Evolutionary conservation across 2,329 filamentous ascomycete genomes (phyloP).

Genomic region (Monilinia aucupariae): DNA sequence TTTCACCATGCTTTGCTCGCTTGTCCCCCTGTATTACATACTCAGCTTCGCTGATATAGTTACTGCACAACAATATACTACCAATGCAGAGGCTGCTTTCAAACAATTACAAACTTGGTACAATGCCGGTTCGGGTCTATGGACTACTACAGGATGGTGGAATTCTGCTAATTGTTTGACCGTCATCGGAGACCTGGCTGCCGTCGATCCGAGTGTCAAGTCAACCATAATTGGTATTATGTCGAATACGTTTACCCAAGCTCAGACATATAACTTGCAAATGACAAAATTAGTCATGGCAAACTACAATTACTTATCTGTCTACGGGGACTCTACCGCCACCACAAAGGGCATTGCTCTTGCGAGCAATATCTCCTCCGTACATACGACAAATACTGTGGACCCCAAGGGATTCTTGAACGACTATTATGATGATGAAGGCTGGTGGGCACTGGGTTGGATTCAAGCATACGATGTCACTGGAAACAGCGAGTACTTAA

Average conservation of each 20-base stretch:
- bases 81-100: slow-evolving; percentile 34
- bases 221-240: slow-evolving; percentile 39
- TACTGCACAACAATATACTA: slow-evolving; percentile 18
- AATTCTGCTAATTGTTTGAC: slow-evolving; percentile 65
- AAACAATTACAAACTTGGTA: slow-evolving; percentile 56
- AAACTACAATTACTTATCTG: slow-evolving; percentile 25
- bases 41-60: slow-evolving; percentile 10
- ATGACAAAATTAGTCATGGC: slow-evolving; percentile 27
- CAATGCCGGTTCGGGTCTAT: slow-evolving; percentile 53
- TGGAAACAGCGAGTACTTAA: slow-evolving; percentile 45
- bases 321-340: slow-evolving; percentile 13
- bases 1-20: slow-evolving; percentile 6
- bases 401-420: slow-evolving; percentile 43
- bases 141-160: slow-evolving; percentile 66
- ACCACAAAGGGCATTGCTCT: not conserved
- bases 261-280: slow-evolving; percentile 29
- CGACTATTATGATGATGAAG: slow-evolving; percentile 54
- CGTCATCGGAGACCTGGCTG: slow-evolving; percentile 47
- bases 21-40: not conserved
- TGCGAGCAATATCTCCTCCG: not conserved
- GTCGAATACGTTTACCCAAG: slow-evolving; percentile 39
- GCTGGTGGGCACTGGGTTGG: slow-evolving; percentile 60
- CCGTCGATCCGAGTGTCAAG: slow-evolving; percentile 35
- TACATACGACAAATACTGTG: not conserved
- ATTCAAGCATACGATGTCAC: slow-evolving; percentile 53